Evolutionary conservation across 2,329 filamentous ascomycete genomes (phyloP).

Genomic region (Colletotrichum simmondsii): DNA sequence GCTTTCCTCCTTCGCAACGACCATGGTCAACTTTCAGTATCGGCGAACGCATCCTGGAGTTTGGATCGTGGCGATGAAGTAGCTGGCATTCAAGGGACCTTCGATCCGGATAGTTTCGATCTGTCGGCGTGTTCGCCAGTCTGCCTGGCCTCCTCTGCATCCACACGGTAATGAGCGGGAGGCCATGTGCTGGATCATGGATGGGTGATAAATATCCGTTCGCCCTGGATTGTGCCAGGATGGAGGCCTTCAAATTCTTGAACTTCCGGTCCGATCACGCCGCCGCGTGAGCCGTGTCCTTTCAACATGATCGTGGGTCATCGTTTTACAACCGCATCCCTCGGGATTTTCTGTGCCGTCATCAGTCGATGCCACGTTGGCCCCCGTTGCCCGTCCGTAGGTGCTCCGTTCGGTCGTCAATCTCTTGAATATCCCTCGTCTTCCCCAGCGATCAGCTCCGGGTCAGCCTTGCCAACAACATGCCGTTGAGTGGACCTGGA

Average conservation of each 20-base stretch:
- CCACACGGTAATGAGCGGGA: neutral
- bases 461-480: constrained; percentile 24
- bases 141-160: neutral
- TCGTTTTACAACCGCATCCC: neutral
- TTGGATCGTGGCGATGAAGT: neutral
- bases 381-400: neutral
- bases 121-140: neutral
- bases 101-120: neutral
- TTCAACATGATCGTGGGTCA: neutral
- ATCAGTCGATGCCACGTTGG: neutral
- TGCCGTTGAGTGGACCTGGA: constrained; percentile 24
- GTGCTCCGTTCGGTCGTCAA: neutral
- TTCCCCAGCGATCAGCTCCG: constrained; percentile 24
- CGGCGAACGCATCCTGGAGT: neutral
- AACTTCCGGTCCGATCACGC: neutral
- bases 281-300: neutral
- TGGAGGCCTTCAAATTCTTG: neutral
- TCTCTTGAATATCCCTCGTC: neutral
- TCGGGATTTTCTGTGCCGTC: neutral
- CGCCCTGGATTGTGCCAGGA: neutral
- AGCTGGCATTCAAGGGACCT: neutral
- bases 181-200: neutral
- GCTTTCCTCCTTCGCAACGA: neutral
- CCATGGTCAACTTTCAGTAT: neutral
- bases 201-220: neutral